Percentiles rank a stretch among this genome's conserved stretches.
phyloP scores from a whole-genome alignment of 148 eudicot species.

The Camellia granthamiana region DNA sequence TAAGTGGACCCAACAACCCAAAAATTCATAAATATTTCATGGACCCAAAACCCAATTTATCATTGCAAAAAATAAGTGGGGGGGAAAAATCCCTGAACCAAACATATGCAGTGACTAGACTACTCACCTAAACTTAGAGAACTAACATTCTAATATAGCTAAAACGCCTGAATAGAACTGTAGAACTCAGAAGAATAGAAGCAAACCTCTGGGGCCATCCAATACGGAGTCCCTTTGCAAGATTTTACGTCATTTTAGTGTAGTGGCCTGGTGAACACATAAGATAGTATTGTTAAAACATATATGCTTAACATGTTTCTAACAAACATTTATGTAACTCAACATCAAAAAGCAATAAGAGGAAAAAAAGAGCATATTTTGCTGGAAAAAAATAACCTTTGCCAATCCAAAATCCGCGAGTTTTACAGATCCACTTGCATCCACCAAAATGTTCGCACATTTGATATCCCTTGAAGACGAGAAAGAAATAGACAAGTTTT shows the following conservation, averaged over 20 bases:
- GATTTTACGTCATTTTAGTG: constrained; percentile 79
- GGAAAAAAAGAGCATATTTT: neutral
- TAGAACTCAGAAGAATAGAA: constrained; percentile 12
- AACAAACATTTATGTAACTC: neutral
- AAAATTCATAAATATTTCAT: too few species aligned
- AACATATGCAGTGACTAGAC: neutral
- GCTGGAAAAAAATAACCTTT: constrained; percentile 38
- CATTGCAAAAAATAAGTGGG: too few species aligned
- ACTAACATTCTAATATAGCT: neutral
- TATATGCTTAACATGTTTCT: too few species aligned
- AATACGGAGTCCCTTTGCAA: constrained; percentile 84
- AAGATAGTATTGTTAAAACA: neutral
- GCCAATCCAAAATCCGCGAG: constrained; percentile 78
- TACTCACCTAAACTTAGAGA: neutral
- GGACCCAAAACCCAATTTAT: too few species aligned
- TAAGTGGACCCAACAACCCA: too few species aligned
- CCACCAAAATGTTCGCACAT: constrained; percentile 67
- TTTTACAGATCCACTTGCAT: constrained; percentile 54
- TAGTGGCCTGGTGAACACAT: constrained; percentile 44
- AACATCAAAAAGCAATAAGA: neutral
- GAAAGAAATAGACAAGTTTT: constrained; percentile 9
- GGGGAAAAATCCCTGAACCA: neutral
- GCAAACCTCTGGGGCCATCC: constrained; percentile 92
- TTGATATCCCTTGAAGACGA: constrained; percentile 54
- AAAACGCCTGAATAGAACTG: neutral